Base-by-base conservation (phyloP, 1,284 basidiomycete species). In the Xerocomus nothofagi region DNA sequence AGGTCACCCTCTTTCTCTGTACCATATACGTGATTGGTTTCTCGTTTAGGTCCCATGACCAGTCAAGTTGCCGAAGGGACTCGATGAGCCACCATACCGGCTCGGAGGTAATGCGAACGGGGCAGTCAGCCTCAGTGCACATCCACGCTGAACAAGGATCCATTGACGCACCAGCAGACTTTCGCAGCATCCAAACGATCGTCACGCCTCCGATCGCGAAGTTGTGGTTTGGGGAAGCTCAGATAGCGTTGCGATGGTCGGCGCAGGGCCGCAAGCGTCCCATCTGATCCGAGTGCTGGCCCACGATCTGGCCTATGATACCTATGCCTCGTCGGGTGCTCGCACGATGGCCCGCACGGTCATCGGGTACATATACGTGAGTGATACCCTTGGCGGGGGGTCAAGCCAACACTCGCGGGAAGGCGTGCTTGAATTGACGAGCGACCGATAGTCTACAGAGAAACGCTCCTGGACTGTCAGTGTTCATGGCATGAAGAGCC, bases 81-180 rank as follows among this genome's bases (percentile, higher is more conserved):
- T 54, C 30, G 33, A 41, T 41, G 41, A 21, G 18, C 41, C 17
- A 20, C 37, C 4, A 14, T 12, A 9, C 29, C 17, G 15, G 32
- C 31, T 49, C 33, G 33, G 40, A 42, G 9, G 47, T 45, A n/a
- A n/a, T 44, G 30, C 24, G 32, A 39, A 45, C 37, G n/a, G n/a
- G n/a, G n/a, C n/a, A n/a, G n/a, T n/a, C n/a, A n/a, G n/a, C n/a
- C n/a, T n/a, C n/a, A n/a, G n/a, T n/a, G n/a, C n/a, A n/a, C n/a
- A n/a, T n/a, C n/a, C n/a, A n/a, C n/a, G n/a, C n/a, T n/a, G n/a
- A n/a, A n/a, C n/a, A n/a, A n/a, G n/a, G n/a, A n/a, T n/a, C n/a
- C n/a, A n/a, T n/a, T n/a, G n/a, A n/a, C n/a, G n/a, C n/a, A n/a
- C n/a, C n/a, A n/a, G n/a, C n/a, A n/a, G n/a, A n/a, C n/a, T n/a